Evolutionary conservation across 805 yeast genomes (phyloP).

Genomic region (Alloascoidea africana): DNA sequence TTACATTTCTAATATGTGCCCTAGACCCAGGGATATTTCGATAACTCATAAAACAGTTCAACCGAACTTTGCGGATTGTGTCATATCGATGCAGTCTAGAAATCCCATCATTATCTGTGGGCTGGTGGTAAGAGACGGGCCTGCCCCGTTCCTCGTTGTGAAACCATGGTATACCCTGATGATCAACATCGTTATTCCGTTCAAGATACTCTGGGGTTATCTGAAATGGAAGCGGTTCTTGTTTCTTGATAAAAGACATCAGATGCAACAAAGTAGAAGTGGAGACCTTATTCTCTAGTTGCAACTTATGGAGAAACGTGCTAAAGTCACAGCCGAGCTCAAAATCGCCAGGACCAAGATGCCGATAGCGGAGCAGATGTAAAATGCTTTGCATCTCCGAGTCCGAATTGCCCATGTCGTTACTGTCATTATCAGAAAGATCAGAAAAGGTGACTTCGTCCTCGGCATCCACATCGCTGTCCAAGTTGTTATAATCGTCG

Average conservation of each 20-base stretch:
- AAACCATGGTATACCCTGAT: conserved; percentile 17
- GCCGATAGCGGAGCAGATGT: too few relatives aligned
- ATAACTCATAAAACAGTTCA: conserved; percentile 21
- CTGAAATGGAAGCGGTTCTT: neutral
- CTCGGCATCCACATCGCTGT: too few relatives aligned
- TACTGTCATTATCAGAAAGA: too few relatives aligned
- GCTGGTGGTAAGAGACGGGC: conserved; percentile 8
- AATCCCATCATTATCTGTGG: conserved; percentile 9
- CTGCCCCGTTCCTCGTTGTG: too few relatives aligned
- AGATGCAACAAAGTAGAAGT: neutral
- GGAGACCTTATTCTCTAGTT: neutral
- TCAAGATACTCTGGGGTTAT: neutral
- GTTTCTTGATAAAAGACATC: neutral
- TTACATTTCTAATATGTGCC: too few relatives aligned
- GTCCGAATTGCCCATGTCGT: too few relatives aligned
- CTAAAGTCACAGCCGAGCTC: too few relatives aligned
- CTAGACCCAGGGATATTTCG: conserved; percentile 1
- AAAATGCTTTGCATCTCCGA: too few relatives aligned
- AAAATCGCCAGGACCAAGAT: too few relatives aligned
- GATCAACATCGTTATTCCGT: conserved; percentile 13
- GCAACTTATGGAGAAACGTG: neutral
- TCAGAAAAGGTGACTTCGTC: too few relatives aligned
- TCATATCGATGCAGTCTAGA: neutral
- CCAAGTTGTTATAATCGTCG: too few relatives aligned
- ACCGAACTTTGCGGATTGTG: conserved; percentile 1